Evolutionary conservation across 164 flowering plant species (phyloP).

Genomic region (Macadamia integrifolia): DNA sequence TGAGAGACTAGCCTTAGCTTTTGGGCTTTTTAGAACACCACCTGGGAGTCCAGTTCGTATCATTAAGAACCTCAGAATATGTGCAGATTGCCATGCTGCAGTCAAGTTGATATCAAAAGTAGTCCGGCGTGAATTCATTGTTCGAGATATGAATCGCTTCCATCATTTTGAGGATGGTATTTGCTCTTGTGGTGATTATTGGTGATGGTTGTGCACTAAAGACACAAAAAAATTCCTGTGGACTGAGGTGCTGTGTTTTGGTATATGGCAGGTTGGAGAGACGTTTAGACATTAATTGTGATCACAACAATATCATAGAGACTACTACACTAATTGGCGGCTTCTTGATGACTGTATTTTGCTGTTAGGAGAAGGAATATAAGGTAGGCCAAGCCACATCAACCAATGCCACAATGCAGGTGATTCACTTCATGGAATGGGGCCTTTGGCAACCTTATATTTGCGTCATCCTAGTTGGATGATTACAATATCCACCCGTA

Average conservation of each 20-base stretch:
- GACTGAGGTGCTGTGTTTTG: background rate
- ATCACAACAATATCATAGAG: background rate
- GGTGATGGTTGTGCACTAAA: conserved; percentile 39
- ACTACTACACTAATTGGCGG: background rate
- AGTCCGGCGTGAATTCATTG: conserved; percentile 60
- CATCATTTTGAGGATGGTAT: conserved; percentile 73
- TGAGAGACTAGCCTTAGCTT: conserved; percentile 87
- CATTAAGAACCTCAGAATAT: conserved; percentile 78
- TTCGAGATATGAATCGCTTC: conserved; percentile 87
- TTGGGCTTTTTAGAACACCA: conserved; percentile 50
- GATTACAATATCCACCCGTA: background rate
- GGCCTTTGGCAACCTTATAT: too few species aligned
- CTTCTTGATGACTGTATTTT: background rate
- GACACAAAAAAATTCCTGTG: background rate
- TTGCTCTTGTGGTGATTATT: conserved; percentile 93
- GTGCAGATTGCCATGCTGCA: conserved; percentile 73
- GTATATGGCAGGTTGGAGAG: background rate
- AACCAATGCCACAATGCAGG: background rate
- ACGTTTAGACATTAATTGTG: background rate
- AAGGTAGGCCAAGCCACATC: background rate
- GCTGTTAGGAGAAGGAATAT: background rate
- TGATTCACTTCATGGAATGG: background rate
- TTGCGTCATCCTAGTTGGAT: background rate
- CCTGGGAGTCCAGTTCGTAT: conserved; percentile 58
- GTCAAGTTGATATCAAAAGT: conserved; percentile 58